Evolutionary conservation across 2,329 filamentous ascomycete species (phyloP).

Genomic region (Hypoxylon sp.): DNA sequence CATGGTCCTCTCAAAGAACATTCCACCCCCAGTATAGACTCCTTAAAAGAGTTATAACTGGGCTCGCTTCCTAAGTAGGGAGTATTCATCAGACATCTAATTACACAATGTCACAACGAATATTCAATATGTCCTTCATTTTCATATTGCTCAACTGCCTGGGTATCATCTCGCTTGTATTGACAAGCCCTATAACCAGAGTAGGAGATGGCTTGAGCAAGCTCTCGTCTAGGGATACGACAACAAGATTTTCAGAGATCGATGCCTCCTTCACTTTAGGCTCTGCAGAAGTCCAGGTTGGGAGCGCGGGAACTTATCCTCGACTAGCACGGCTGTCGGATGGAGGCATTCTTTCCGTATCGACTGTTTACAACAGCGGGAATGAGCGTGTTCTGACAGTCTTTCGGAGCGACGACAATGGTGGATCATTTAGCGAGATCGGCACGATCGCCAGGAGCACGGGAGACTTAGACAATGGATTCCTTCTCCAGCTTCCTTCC

Average conservation of each 20-base stretch:
- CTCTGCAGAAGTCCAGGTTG: conserved; percentile 30
- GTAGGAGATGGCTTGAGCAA: conserved; percentile 1
- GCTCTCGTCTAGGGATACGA: conserved; percentile 30
- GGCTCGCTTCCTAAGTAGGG: conserved; percentile 26
- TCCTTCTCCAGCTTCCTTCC: conserved; percentile 56
- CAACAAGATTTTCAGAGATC: conserved; percentile 28
- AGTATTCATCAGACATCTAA: conserved; percentile 1
- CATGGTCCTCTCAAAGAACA: not conserved
- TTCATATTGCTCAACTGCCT: conserved; percentile 30
- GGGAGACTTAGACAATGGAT: conserved; percentile 61
- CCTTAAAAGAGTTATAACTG: conserved; percentile 3
- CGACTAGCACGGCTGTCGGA: conserved; percentile 58
- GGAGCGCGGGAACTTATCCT: conserved; percentile 57
- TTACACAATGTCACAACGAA: conserved; percentile 20
- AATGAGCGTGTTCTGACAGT: conserved; percentile 53
- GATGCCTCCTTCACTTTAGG: conserved; percentile 35
- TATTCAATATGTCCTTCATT: conserved; percentile 29
- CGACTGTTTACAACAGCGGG: conserved; percentile 48
- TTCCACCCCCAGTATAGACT: not conserved
- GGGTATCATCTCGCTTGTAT: conserved; percentile 27
- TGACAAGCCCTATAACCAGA: conserved; percentile 20
- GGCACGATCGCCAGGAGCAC: conserved; percentile 56
- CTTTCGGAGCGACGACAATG: conserved; percentile 57
- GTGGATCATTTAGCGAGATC: conserved; percentile 54
- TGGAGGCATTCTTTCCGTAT: conserved; percentile 58